Evolutionary conservation across 2,329 filamentous ascomycete species (phyloP).

Genomic region (Diaporthe sp.): DNA sequence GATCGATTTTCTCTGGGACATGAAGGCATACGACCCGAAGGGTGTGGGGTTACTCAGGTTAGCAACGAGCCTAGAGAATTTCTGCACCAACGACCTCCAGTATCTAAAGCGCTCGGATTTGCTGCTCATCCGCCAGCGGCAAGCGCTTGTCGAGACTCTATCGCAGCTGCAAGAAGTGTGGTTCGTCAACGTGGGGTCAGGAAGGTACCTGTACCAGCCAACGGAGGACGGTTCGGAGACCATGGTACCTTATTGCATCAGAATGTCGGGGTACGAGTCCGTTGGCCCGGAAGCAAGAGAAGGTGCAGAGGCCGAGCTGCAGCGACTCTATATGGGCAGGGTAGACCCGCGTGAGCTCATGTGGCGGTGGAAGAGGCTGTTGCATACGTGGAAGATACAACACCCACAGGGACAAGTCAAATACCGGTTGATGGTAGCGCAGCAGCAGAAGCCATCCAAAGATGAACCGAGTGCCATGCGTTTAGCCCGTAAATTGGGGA

Average conservation of each 20-base stretch:
- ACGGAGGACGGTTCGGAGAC: too few relatives aligned
- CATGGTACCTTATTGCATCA: not conserved
- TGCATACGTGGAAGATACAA: slow-evolving; percentile 26
- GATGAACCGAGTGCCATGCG: too few relatives aligned
- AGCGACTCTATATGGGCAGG: slow-evolving; percentile 15
- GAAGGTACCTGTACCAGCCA: not conserved
- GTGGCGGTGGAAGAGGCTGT: slow-evolving; percentile 35
- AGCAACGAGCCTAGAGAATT: not conserved
- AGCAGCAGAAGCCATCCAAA: not conserved
- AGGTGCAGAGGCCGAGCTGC: not conserved
- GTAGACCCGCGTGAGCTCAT: slow-evolving; percentile 38
- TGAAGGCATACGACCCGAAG: slow-evolving; percentile 39
- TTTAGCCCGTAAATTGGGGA: not conserved
- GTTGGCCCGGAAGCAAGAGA: slow-evolving; percentile 12
- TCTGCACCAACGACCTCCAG: slow-evolving; percentile 33
- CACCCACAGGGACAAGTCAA: slow-evolving; percentile 16
- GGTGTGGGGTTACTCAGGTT: slow-evolving; percentile 32
- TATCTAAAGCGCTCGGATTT: slow-evolving; percentile 32
- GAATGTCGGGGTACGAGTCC: not conserved
- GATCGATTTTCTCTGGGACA: slow-evolving; percentile 41
- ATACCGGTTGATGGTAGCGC: slow-evolving; percentile 31
- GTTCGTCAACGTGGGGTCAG: slow-evolving; percentile 10
- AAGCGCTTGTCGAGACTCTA: slow-evolving; percentile 39
- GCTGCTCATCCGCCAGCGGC: slow-evolving; percentile 40
- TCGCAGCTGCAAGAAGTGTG: slow-evolving; percentile 38